Base-by-base conservation (phyloP, 2,329 filamentous ascomycete species). In the Juglanconis juglandina region DNA sequence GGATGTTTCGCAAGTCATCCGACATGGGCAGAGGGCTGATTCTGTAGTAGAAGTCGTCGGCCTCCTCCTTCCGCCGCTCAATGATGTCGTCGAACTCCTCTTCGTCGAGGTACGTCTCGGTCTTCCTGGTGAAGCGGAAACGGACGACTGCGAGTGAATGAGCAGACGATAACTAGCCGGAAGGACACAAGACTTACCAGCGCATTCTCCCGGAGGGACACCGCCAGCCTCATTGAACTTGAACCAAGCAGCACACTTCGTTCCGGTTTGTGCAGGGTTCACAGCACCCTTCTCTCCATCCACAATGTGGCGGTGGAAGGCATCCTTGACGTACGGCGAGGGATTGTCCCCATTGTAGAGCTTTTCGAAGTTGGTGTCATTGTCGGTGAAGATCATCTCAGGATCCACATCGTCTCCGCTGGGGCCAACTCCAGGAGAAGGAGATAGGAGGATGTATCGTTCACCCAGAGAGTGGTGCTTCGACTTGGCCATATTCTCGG, bases 41-140 rank as follows among this genome's bases (percentile, higher is more conserved):
- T 61, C 91, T 86, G 77, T 89, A 95, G 79, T 96, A 98, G 73
- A 98, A 98, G 63, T 98, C 93, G 71, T 98, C 94, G 6, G 94
- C 94, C 69, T 98, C 94, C n/a, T 90, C 85, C 63, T 85, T 87
- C 67, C 92, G 87, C 71, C 87, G 87, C 69, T 98, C 93, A 62
- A 98, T 88, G 65, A 95, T 85, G 70, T 97, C 87, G 71, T 98
- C 94, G 64, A 98, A 95, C 41, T 89, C 81, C 73, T 96, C 94
- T 76, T 98, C 94, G 69, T 98, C 93, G 32, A 98, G 82, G 72
- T 92, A 96, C 17, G 83, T 81, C 53, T 92, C 87, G 59, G 86
- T 81, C 70, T 87, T 89, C 69, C 83, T 88, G 33, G 92, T 93
- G 57, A 98, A 82, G 46, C 92, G 87, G 77, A 98, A 96, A 70